phyloP scores from a whole-genome alignment of 148 eudicot genomes.

The Cornus controversa region DNA sequence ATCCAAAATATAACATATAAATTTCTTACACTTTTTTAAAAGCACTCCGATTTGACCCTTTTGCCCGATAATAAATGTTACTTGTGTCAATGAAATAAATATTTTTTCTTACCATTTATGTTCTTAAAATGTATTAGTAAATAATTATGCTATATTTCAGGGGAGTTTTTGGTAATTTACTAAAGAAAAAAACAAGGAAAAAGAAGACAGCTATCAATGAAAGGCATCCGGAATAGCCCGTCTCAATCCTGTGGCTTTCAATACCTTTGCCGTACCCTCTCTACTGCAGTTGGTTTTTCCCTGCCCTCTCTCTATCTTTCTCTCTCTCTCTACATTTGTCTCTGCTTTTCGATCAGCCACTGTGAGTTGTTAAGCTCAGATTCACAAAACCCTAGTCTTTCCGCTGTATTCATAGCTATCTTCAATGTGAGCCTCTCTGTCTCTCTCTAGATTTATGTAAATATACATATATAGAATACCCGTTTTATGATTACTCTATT shows the following conservation, averaged over 20 bases:
- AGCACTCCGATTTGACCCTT: too few relatives aligned
- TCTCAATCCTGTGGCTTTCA: conserved; percentile 53
- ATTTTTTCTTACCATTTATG: too few relatives aligned
- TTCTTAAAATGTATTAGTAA: too few relatives aligned
- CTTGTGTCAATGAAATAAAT: too few relatives aligned
- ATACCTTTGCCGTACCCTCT: conserved; percentile 38
- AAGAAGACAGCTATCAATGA: conserved; percentile 9
- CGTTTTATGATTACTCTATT: neutral
- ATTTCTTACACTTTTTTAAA: too few relatives aligned
- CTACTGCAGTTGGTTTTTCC: conserved; percentile 21
- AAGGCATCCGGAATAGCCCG: conserved; percentile 35
- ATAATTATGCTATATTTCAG: too few relatives aligned
- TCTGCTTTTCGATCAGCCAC: conserved; percentile 6
- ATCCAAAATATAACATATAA: too few relatives aligned
- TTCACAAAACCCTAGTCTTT: conserved; percentile 20
- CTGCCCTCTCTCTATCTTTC: conserved; percentile 15
- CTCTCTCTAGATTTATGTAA: neutral
- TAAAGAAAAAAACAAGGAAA: neutral
- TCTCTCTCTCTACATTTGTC: conserved; percentile 17
- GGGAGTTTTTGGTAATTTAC: too few relatives aligned
- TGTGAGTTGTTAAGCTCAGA: conserved; percentile 9
- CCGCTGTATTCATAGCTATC: neutral
- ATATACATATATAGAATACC: neutral
- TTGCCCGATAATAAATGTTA: too few relatives aligned
- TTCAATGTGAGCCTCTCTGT: conserved; percentile 14